Percentiles rank a stretch among this genome's conserved stretches.
phyloP scores from a whole-genome alignment of 331 rosid genomes.

The Pyrus hybrid region DNA sequence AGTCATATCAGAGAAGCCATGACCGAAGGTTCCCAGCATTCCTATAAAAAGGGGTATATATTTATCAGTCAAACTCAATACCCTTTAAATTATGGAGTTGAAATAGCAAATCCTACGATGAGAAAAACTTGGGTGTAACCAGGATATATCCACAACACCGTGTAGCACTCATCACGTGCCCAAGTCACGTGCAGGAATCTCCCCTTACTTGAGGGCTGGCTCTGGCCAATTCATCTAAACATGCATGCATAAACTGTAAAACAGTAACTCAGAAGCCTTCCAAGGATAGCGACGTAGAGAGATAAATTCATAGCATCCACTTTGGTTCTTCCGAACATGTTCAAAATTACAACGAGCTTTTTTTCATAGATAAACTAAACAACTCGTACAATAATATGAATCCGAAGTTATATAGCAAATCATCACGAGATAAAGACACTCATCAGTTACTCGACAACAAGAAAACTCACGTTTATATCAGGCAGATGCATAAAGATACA shows the following conservation, averaged over 20 bases:
- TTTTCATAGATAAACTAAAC: background rate
- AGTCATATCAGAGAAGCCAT: background rate
- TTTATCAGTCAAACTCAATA: background rate
- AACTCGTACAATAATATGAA: background rate
- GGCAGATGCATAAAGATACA: conserved; percentile 1
- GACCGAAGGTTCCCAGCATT: background rate
- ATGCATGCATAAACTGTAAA: background rate
- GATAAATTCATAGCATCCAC: background rate
- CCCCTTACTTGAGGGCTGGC: background rate
- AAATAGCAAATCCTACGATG: background rate
- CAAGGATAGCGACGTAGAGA: background rate
- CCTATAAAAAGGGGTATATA: background rate
- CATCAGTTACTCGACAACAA: conserved; percentile 9
- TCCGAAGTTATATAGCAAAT: background rate
- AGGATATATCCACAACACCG: too few species aligned
- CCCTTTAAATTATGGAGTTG: background rate
- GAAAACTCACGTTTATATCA: conserved; percentile 2
- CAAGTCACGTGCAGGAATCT: too few species aligned
- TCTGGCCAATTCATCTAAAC: background rate
- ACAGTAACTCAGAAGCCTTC: background rate
- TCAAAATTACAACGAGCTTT: background rate
- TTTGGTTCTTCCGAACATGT: background rate
- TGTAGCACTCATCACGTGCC: too few species aligned
- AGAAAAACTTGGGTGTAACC: background rate
- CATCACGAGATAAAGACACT: background rate